Conservation (phyloP, 805 yeast species). For the Isabelozyma gotoi region DNA sequence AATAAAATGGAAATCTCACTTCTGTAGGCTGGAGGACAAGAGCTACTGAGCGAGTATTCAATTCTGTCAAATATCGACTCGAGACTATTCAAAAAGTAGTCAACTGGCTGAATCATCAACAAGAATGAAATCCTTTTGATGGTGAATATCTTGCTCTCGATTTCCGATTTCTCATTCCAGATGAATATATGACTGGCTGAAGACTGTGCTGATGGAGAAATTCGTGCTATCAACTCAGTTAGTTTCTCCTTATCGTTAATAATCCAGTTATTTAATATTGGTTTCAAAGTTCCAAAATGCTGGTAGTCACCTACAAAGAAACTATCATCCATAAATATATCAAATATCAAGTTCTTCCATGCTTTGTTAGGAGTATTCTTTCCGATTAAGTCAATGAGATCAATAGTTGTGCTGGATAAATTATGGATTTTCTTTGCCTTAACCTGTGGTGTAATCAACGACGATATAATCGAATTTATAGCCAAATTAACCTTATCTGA, state of each 20-base stretch:
- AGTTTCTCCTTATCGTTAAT: slow-evolving; percentile 60
- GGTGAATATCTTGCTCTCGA: slow-evolving; percentile 49
- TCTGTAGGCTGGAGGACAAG: slow-evolving; percentile 33
- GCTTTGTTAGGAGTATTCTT: slow-evolving; percentile 39
- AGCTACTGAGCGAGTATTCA: slow-evolving; percentile 24
- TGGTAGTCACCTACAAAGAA: slow-evolving; percentile 45
- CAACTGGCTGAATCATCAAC: slow-evolving; percentile 59
- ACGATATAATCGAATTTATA: slow-evolving; percentile 52
- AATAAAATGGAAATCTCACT: slow-evolving; percentile 55
- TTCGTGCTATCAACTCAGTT: slow-evolving; percentile 44
- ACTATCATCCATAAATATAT: slow-evolving; percentile 58
- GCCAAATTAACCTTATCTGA: slow-evolving; percentile 57
- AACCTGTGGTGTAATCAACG: slow-evolving; percentile 51
- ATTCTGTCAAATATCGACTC: slow-evolving; percentile 45
- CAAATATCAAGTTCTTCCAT: slow-evolving; percentile 68
- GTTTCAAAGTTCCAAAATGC: slow-evolving; percentile 48
- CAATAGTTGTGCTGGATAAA: slow-evolving; percentile 41
- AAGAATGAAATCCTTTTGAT: slow-evolving; percentile 66
- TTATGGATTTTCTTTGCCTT: slow-evolving; percentile 42
- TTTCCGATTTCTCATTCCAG: slow-evolving; percentile 68
- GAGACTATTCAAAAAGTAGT: slow-evolving; percentile 51
- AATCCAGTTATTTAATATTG: slow-evolving; percentile 63
- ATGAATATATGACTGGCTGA: slow-evolving; percentile 61
- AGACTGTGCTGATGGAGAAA: slow-evolving; percentile 39
- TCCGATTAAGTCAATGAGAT: slow-evolving; percentile 43